Conservation (phyloP, 305 asterid species). For the Rubia balearica region DNA sequence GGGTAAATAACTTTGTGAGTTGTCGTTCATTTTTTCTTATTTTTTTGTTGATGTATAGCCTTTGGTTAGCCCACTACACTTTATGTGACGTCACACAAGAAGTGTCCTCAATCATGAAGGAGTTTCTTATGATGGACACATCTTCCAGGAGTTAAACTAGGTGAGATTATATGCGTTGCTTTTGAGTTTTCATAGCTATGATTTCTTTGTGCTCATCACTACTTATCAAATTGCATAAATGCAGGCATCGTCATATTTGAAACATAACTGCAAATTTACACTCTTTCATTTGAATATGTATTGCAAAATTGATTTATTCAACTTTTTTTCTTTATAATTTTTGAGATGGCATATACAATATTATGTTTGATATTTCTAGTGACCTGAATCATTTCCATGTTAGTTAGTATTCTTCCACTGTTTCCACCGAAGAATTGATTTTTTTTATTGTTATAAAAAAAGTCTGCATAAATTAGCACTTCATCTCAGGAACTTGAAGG, state of each 20-base stretch:
- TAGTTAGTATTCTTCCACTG: neutral
- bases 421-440: neutral
- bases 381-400: neutral
- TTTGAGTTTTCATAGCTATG: too few relatives aligned
- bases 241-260: neutral
- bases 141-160: too few relatives aligned
- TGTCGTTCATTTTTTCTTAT: too few relatives aligned
- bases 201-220: too few relatives aligned
- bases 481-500: neutral
- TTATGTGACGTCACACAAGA: conserved; percentile 50
- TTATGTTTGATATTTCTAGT: neutral
- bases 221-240: too few relatives aligned
- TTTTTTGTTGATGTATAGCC: too few relatives aligned
- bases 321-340: neutral
- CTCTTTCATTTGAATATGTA: neutral
- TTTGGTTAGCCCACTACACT: too few relatives aligned
- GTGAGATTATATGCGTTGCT: too few relatives aligned
- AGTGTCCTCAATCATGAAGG: conserved; percentile 8
- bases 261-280: neutral
- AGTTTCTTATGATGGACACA: too few relatives aligned
- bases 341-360: neutral
- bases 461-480: neutral
- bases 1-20: too few relatives aligned
- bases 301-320: neutral
- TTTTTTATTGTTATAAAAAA: neutral